Evolutionary conservation across 139 green algal genomes (phyloP), one percentile per base, ranked within the genome.

Genomic region (Zygnema circumcarinatum): DNA sequence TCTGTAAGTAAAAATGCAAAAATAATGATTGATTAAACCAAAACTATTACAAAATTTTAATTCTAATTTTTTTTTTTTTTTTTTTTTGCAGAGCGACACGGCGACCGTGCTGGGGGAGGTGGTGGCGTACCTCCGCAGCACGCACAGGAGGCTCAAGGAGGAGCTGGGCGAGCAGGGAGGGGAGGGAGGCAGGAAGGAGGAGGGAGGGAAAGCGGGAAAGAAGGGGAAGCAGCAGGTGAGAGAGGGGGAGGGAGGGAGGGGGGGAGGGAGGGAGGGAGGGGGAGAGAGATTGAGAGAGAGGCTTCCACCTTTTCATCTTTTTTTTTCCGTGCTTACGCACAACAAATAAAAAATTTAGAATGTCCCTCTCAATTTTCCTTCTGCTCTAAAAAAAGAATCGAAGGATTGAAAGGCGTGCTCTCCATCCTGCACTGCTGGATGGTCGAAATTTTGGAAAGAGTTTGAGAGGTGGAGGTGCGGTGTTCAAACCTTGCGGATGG

Each of bases 41-140:
- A 29, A 25, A 29, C 56, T 29, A 72, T 72, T 29, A 72, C 56
- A 72, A 33, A 39, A 33, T 42, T 1, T 31, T 62, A 47, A 20
- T 42, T 62, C 1, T 80, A 16, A 1, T 42, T 80, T n/a, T 42
- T 80, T 42, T 47, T 62, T 47, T 47, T 80, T 47, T 29, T 80
- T 25, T 42, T 80, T 62, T 42, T 80, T 80, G 25, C 41, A 80
- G 38, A 32, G 73, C 25, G 73, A 80, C n/a, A 80, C 73, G 39
- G 47, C 74, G n/a, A 47, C 74, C 0, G 74, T 31, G 2, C 39
- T 0, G 16, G 47, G 29, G 1, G 74, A 81, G n/a, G 74, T 38
- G 20, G 0, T 1, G 31, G 74, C 2, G 33, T 68, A 47, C 32
- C 74, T 47, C 32, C 74, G n/a, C 0, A 35, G 31, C 2, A 31